A percentile compares a stretch with the other conserved stretches of the same genome.
These are phyloP conservation scores for Cnidoscolus chayamansa DNA, from an alignment of 441 rosid species.

Conservation along the genomic window DNA sequence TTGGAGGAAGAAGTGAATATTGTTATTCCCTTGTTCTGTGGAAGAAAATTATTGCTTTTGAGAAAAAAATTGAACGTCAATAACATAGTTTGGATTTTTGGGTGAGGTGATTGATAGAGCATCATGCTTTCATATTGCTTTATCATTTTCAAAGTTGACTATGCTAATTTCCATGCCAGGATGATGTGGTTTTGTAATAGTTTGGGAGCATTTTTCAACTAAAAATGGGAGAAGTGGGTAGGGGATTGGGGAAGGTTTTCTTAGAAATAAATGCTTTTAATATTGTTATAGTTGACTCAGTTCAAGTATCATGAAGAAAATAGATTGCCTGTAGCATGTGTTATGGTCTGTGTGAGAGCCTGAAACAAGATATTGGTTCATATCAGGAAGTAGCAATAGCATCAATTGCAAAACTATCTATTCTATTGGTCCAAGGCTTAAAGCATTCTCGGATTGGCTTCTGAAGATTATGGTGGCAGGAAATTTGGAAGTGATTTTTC, in stretches of 20 bases:
- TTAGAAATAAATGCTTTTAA: background rate
- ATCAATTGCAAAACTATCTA: constrained; percentile 38
- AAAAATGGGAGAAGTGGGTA: background rate
- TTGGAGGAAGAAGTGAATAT: background rate
- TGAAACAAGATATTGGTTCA: constrained; percentile 14
- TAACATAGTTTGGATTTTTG: background rate
- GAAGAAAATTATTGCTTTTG: background rate
- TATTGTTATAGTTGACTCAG: background rate
- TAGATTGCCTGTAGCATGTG: background rate
- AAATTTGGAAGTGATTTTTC: constrained; percentile 70
- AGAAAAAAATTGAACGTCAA: background rate
- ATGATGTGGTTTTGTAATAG: background rate
- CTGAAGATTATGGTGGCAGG: constrained; percentile 83
- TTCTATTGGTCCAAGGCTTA: constrained; percentile 68
- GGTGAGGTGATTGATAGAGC: background rate
- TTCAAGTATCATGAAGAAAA: background rate
- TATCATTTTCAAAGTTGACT: background rate
- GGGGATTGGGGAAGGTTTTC: background rate
- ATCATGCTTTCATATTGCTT: background rate
- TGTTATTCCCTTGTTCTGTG: background rate
- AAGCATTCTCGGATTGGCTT: constrained; percentile 82
- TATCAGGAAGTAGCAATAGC: constrained; percentile 41
- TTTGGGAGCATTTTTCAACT: background rate
- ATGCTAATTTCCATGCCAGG: background rate
- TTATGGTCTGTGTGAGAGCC: constrained; percentile 1